A percentile compares a stretch with the other conserved stretches of the same genome.
These are phyloP conservation scores for Pyricularia sp. DNA, from an alignment of 2,329 filamentous ascomycete species.

Conservation along the genomic window DNA sequence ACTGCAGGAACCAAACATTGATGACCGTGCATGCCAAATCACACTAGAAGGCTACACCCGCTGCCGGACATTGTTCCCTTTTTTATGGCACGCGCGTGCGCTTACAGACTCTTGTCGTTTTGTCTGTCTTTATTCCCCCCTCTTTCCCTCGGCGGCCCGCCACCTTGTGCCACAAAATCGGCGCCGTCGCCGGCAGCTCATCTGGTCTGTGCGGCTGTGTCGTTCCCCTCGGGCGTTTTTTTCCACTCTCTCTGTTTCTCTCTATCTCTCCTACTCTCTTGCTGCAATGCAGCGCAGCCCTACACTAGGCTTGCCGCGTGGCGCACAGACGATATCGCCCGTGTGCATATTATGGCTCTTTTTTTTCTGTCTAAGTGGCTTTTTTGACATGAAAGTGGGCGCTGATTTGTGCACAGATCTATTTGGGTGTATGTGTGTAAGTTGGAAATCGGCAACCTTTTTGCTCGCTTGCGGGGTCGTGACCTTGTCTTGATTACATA, in stretches of 20 bases:
- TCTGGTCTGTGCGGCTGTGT: background rate
- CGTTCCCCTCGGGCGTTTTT: background rate
- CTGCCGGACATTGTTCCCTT: background rate
- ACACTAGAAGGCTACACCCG: background rate
- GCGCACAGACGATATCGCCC: background rate
- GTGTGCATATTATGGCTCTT: background rate
- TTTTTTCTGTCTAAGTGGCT: too few species aligned
- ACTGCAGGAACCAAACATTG: background rate
- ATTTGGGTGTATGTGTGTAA: too few species aligned
- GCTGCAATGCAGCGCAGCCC: background rate
- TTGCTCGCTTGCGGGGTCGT: too few species aligned
- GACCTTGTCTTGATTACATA: too few species aligned
- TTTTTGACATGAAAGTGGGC: too few species aligned
- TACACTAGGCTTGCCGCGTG: background rate
- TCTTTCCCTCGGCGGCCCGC: background rate
- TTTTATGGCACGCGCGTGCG: background rate
- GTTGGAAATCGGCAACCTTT: too few species aligned
- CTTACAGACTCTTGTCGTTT: too few species aligned
- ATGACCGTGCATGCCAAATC: background rate
- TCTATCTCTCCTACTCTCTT: background rate
- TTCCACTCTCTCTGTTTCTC: background rate
- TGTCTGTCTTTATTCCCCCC: too few species aligned
- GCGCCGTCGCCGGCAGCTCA: too few species aligned
- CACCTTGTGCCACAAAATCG: background rate
- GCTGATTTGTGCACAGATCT: too few species aligned